Percentiles rank a stretch among this genome's conserved stretches.
Evolutionary conservation across 140 eudicot species (phyloP).

Genomic region (Anethum foeniculum): DNA sequence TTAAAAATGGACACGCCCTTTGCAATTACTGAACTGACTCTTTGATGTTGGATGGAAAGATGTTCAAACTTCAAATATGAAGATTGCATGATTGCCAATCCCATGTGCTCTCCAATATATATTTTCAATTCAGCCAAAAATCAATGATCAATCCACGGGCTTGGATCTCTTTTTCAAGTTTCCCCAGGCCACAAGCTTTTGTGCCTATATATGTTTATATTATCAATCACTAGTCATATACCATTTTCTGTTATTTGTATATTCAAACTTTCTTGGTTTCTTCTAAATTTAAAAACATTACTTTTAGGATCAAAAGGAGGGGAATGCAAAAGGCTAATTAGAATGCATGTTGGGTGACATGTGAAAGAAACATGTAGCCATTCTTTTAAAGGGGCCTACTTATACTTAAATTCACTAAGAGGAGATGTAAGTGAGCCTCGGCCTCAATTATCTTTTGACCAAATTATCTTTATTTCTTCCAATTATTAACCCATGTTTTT

Average conservation of each 20-base stretch:
- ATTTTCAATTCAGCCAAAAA: neutral
- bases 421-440: neutral
- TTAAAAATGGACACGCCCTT: neutral
- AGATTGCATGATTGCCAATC: conserved; percentile 2
- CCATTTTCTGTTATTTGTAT: conserved; percentile 9
- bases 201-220: neutral
- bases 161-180: neutral
- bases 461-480: neutral
- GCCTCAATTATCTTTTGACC: conserved; percentile 2
- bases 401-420: neutral
- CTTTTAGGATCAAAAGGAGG: conserved; percentile 7
- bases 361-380: conserved; percentile 18
- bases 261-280: conserved; percentile 10
- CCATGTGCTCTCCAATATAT: conserved; percentile 14
- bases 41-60: neutral
- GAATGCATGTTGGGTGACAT: conserved; percentile 20
- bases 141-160: conserved; percentile 21
- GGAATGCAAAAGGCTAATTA: conserved; percentile 6
- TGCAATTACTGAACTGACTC: neutral
- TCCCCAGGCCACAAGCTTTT: conserved; percentile 1
- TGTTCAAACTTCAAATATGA: neutral
- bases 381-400: conserved; percentile 11
- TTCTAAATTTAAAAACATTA: conserved; percentile 6
- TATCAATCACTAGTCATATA: conserved; percentile 6
- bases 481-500: conserved; percentile 4